These are phyloP conservation scores for Acanthamoeba divionensis DNA, from an alignment of 208 protist species.

Conservation along the genomic window DNA sequence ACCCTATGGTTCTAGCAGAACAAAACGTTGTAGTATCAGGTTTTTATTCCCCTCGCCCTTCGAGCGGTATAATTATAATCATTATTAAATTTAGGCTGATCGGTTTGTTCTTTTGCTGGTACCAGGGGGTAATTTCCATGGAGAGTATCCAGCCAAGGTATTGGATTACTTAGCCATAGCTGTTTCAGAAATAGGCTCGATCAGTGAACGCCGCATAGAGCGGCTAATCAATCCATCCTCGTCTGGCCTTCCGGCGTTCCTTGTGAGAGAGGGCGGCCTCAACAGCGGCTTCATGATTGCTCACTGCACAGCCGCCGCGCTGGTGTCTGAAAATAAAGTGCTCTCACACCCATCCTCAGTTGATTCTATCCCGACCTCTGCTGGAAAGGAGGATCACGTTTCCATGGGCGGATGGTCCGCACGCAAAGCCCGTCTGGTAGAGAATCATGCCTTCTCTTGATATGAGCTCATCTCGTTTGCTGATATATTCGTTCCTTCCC, in stretches of 20 bases:
- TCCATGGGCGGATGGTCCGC: constrained; percentile 80
- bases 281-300: constrained; percentile 92
- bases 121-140: constrained; percentile 90
- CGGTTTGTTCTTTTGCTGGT: constrained; percentile 63
- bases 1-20: constrained; percentile 87
- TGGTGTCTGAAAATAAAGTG: constrained; percentile 86
- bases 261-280: constrained; percentile 83
- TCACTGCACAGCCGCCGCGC: constrained; percentile 86
- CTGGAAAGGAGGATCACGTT: constrained; percentile 79
- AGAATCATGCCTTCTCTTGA: constrained; percentile 72
- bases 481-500: neutral
- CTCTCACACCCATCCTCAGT: constrained; percentile 85
- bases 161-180: constrained; percentile 71
- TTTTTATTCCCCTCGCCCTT: too few relatives aligned
- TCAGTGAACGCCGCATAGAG: constrained; percentile 83
- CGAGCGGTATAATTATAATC: neutral
- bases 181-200: constrained; percentile 81
- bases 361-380: constrained; percentile 85
- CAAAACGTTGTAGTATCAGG: too few relatives aligned
- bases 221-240: constrained; percentile 82
- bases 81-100: neutral
- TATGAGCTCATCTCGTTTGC: neutral
- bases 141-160: constrained; percentile 86
- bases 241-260: constrained; percentile 82
- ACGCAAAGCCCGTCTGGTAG: constrained; percentile 75